Evolutionary conservation across 1,139 yeast genomes (phyloP).

Genomic region (Geotrichum macrosporum): DNA sequence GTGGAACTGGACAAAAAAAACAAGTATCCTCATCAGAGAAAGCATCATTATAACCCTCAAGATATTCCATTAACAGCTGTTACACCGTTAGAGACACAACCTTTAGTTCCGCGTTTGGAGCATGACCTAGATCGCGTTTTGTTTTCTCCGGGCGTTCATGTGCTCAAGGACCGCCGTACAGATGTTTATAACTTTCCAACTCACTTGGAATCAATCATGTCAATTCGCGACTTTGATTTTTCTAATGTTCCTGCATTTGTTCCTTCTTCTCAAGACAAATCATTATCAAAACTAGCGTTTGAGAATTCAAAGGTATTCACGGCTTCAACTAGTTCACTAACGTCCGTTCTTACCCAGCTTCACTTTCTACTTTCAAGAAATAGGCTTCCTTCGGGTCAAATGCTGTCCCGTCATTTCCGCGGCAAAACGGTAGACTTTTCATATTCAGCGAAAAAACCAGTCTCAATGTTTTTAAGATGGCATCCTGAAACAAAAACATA

Average conservation of each 20-base stretch:
- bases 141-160: slow-evolving; percentile 81
- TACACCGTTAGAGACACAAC: slow-evolving; percentile 23
- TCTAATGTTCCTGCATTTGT: slow-evolving; percentile 54
- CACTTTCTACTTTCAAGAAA: slow-evolving; percentile 65
- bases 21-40: too few species aligned
- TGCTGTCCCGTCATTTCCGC: slow-evolving; percentile 46
- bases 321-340: slow-evolving; percentile 88
- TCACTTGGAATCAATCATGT: slow-evolving; percentile 55
- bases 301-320: slow-evolving; percentile 46
- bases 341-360: slow-evolving; percentile 66
- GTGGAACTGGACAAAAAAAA: too few species aligned
- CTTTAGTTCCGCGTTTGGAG: slow-evolving; percentile 47
- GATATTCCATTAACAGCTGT: slow-evolving; percentile 11
- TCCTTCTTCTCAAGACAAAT: slow-evolving; percentile 62
- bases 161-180: slow-evolving; percentile 70
- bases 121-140: slow-evolving; percentile 66
- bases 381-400: slow-evolving; percentile 46
- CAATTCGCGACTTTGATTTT: slow-evolving; percentile 66
- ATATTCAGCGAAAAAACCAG: slow-evolving; percentile 42
- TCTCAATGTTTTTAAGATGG: slow-evolving; percentile 43
- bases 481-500: slow-evolving; percentile 42
- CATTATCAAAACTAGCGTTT: slow-evolving; percentile 49
- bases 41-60: slow-evolving; percentile 1
- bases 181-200: slow-evolving; percentile 67
- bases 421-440: slow-evolving; percentile 33